A percentile compares a stretch with the other conserved stretches of the same genome.
Evolutionary conservation across 2,329 filamentous ascomycete genomes (phyloP).

Genomic region (Bretziella fagacearum): DNA sequence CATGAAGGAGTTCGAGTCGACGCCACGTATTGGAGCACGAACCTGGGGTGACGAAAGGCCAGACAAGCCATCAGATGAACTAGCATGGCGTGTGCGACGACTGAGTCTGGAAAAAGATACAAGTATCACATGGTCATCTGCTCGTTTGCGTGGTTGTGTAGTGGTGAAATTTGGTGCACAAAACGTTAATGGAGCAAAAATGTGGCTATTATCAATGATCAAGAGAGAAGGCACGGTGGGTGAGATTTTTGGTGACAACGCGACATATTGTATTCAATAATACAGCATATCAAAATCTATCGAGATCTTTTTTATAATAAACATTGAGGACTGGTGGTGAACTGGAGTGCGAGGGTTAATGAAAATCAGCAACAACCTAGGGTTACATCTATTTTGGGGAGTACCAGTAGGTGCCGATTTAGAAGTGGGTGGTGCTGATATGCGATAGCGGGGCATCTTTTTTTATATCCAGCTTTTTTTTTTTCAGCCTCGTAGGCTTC

Average conservation of each 20-base stretch:
- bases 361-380: not conserved
- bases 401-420: slow-evolving; percentile 4
- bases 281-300: no score
- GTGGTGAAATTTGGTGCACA: slow-evolving; percentile 80
- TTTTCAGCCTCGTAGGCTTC: not conserved
- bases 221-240: slow-evolving; percentile 55
- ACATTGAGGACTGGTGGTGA: not conserved
- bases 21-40: slow-evolving; percentile 68
- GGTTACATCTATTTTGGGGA: not conserved
- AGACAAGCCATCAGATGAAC: slow-evolving; percentile 24
- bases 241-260: slow-evolving; percentile 59
- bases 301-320: no score
- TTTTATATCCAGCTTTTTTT: not conserved
- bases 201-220: slow-evolving; percentile 66
- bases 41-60: slow-evolving; percentile 35
- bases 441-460: slow-evolving; percentile 6
- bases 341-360: not conserved
- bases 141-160: slow-evolving; percentile 63
- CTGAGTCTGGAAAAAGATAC: slow-evolving; percentile 40
- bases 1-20: slow-evolving; percentile 55
- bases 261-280: slow-evolving; percentile 56
- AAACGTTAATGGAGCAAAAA: slow-evolving; percentile 62
- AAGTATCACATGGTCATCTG: slow-evolving; percentile 65
- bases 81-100: slow-evolving; percentile 38
- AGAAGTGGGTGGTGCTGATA: not conserved